These are phyloP conservation scores for Corylus avellana DNA, from an alignment of 306 rosid genomes.

Conservation along the genomic window DNA sequence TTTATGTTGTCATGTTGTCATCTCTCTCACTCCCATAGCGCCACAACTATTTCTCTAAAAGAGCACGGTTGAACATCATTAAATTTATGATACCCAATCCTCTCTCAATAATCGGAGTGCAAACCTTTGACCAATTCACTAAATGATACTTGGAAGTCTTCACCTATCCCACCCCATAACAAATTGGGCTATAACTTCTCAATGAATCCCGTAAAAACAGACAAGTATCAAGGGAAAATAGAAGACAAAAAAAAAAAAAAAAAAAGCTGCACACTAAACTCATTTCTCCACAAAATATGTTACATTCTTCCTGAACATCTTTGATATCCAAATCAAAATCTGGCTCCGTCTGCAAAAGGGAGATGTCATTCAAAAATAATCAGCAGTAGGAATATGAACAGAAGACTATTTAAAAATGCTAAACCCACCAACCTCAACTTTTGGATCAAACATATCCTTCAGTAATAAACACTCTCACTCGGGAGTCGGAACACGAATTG, in stretches of 20 bases:
- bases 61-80: no score
- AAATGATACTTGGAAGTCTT: no score
- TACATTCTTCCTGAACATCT: constrained; percentile 89
- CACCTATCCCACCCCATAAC: no score
- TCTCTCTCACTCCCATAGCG: no score
- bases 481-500: constrained; percentile 65
- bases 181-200: no score
- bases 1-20: no score
- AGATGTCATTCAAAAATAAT: constrained; percentile 17
- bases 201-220: no score
- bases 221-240: neutral
- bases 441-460: constrained; percentile 93
- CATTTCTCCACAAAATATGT: constrained; percentile 85
- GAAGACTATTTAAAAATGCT: neutral
- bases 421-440: constrained; percentile 62
- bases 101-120: no score
- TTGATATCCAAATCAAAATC: constrained; percentile 82
- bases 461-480: constrained; percentile 79
- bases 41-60: no score
- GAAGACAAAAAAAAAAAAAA: neutral
- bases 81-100: no score
- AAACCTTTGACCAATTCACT: no score
- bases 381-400: neutral
- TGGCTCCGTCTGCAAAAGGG: constrained; percentile 68
- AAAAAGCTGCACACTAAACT: constrained; percentile 30